Conservation (phyloP, 2,329 filamentous ascomycete species). For the Arthroderma sp. region DNA sequence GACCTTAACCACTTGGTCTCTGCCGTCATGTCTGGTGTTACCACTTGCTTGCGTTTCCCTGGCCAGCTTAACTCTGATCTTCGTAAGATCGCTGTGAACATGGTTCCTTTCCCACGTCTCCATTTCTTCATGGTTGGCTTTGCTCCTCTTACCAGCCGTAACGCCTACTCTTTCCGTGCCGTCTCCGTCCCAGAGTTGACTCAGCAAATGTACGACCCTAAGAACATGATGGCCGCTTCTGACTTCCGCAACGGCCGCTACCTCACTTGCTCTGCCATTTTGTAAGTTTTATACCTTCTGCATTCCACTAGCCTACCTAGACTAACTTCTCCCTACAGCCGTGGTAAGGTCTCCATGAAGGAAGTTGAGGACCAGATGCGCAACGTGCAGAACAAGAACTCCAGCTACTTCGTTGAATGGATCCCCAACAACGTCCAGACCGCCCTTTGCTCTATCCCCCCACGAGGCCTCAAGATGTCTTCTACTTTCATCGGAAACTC, state of each 20-base stretch:
- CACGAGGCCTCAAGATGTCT: slow-evolving; percentile 96
- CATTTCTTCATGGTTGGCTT: slow-evolving; percentile 99
- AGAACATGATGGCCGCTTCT: slow-evolving; percentile 99
- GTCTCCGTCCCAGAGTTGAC: slow-evolving; percentile 96
- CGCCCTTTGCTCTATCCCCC: slow-evolving; percentile 95
- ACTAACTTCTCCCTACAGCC: slow-evolving; percentile 41
- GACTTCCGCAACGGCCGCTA: slow-evolving; percentile 99
- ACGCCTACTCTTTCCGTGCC: slow-evolving; percentile 89
- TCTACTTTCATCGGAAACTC: slow-evolving; percentile 99
- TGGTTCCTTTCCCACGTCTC: slow-evolving; percentile 99
- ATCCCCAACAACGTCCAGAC: slow-evolving; percentile 99
- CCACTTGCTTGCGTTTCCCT: slow-evolving; percentile 96
- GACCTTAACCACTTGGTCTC: slow-evolving; percentile 99
- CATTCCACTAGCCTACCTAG: background rate
- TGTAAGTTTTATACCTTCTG: slow-evolving; percentile 38
- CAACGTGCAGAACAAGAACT: slow-evolving; percentile 99
- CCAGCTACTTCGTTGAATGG: slow-evolving; percentile 99
- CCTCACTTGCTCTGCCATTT: slow-evolving; percentile 98
- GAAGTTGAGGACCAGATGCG: slow-evolving; percentile 99
- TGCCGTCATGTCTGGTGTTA: slow-evolving; percentile 98
- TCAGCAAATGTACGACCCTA: slow-evolving; percentile 99
- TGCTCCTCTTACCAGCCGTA: slow-evolving; percentile 88
- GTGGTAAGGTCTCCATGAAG: slow-evolving; percentile 99
- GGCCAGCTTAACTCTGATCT: slow-evolving; percentile 99
- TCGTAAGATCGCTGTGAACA: slow-evolving; percentile 99